A percentile compares a stretch with the other conserved stretches of the same genome.
phyloP scores from a whole-genome alignment of 176 grass and related monocot genomes.

The Zizania latifolia region DNA sequence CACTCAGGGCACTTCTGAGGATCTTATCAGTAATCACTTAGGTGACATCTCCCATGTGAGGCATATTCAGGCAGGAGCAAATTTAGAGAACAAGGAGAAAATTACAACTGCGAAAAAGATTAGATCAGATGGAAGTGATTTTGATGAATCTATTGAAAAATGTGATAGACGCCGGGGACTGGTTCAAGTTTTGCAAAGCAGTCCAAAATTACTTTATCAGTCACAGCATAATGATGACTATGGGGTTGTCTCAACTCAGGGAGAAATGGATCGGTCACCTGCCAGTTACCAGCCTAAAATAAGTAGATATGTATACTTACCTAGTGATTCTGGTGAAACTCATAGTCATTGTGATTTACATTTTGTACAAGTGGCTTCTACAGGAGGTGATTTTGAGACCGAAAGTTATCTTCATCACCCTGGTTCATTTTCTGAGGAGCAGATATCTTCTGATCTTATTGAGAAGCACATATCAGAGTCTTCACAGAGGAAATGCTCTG shows the following conservation, averaged over 20 bases:
- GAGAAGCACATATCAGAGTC: constrained; percentile 46
- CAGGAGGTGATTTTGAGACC: constrained; percentile 50
- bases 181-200: constrained; percentile 64
- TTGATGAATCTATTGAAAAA: constrained; percentile 71
- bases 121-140: constrained; percentile 43
- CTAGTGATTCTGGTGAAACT: constrained; percentile 74
- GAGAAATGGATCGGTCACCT: constrained; percentile 36
- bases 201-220: constrained; percentile 37
- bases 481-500: constrained; percentile 65
- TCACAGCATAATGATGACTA: constrained; percentile 42
- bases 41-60: constrained; percentile 38
- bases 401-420: constrained; percentile 58
- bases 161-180: constrained; percentile 45
- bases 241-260: constrained; percentile 37
- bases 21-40: constrained; percentile 33
- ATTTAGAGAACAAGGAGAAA: constrained; percentile 34
- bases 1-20: constrained; percentile 24
- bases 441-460: constrained; percentile 63
- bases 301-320: constrained; percentile 53
- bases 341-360: constrained; percentile 46
- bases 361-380: constrained; percentile 37
- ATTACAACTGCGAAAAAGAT: constrained; percentile 41
- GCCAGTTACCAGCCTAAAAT: constrained; percentile 40
- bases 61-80: constrained; percentile 22
- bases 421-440: constrained; percentile 58